Conservation (phyloP, 257 asterid species). For the Cinchona pubescens region DNA sequence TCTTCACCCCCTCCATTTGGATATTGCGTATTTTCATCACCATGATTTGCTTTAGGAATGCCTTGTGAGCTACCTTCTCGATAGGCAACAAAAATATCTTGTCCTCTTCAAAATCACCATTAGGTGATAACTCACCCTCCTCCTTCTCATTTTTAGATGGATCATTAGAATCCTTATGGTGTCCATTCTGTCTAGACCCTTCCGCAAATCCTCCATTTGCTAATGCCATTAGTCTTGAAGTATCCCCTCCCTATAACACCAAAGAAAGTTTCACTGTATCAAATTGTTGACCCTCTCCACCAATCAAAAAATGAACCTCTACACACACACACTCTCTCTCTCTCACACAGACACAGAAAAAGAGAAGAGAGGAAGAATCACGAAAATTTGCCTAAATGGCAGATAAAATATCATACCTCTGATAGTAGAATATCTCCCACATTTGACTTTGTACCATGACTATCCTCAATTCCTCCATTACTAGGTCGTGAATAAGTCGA, state of each 20-base stretch:
- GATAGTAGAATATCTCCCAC: constrained; percentile 41
- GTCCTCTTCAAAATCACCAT: constrained; percentile 74
- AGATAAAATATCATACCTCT: constrained; percentile 47
- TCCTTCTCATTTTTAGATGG: constrained; percentile 83
- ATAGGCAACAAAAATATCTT: constrained; percentile 66
- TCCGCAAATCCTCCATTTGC: constrained; percentile 52
- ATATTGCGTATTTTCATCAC: constrained; percentile 42
- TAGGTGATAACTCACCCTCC: constrained; percentile 88
- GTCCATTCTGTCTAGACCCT: constrained; percentile 45
- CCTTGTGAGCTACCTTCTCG: constrained; percentile 42
- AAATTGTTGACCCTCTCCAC: background rate
- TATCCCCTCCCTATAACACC: constrained; percentile 48
- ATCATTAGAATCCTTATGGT: constrained; percentile 46
- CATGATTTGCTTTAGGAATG: constrained; percentile 39
- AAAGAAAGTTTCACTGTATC: background rate
- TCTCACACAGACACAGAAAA: background rate
- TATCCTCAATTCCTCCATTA: constrained; percentile 47
- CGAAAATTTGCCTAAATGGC: no score
- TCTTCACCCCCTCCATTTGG: constrained; percentile 50
- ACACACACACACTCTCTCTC: no score
- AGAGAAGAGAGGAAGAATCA: background rate
- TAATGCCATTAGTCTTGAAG: constrained; percentile 37
- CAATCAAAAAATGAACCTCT: background rate
- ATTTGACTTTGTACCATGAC: constrained; percentile 43
- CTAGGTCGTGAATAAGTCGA: constrained; percentile 39